A percentile compares a stretch with the other conserved stretches of the same genome.
phyloP scores from a whole-genome alignment of 176 grass and related monocot species.

The bread wheat (Triticum aestivum) region DNA sequence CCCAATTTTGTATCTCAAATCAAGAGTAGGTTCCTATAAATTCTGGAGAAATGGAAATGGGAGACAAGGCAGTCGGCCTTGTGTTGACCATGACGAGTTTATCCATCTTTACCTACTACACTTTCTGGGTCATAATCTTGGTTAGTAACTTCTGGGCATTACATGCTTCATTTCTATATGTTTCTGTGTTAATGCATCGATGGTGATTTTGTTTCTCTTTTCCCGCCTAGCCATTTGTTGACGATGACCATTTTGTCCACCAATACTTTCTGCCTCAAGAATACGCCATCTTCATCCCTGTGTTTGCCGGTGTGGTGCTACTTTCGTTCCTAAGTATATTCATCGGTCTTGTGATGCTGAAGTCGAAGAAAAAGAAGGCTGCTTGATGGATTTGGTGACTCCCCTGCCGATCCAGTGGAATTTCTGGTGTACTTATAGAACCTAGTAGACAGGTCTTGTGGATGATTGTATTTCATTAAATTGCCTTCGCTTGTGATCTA shows the following conservation, averaged over 20 bases:
- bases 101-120: slow-evolving; percentile 87
- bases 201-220: slow-evolving; percentile 21
- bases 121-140: slow-evolving; percentile 85
- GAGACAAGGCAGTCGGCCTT: slow-evolving; percentile 69
- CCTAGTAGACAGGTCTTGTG: neutral
- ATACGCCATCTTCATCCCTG: slow-evolving; percentile 76
- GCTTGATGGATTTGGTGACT: slow-evolving; percentile 6
- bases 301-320: slow-evolving; percentile 66
- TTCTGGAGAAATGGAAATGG: slow-evolving; percentile 59
- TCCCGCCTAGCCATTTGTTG: slow-evolving; percentile 70
- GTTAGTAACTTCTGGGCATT: slow-evolving; percentile 38
- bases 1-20: neutral
- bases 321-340: slow-evolving; percentile 82
- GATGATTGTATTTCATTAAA: neutral
- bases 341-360: slow-evolving; percentile 71
- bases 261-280: slow-evolving; percentile 82
- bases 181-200: neutral
- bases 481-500: neutral
- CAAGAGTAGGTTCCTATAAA: neutral
- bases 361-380: slow-evolving; percentile 68
- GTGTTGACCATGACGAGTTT: slow-evolving; percentile 73
- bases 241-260: slow-evolving; percentile 85
- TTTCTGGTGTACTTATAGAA: neutral
- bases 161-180: neutral
- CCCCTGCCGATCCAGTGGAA: neutral